Evolutionary conservation across 495 filamentous ascomycete genomes (phyloP).

Genomic region (Xylaria nigripes): DNA sequence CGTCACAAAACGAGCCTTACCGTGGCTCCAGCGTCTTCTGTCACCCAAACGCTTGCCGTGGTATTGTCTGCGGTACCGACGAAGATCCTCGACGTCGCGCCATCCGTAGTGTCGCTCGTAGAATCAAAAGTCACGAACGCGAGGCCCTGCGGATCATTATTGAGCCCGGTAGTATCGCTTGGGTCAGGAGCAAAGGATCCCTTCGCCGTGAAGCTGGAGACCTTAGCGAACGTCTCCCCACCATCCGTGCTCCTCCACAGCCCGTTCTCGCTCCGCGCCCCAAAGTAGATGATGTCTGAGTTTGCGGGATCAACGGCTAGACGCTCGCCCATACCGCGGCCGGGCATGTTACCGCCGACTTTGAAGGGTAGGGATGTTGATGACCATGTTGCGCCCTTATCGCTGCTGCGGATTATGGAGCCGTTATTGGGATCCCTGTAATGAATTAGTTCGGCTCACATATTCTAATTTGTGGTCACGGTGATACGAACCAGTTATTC

Average conservation of each 20-base stretch:
- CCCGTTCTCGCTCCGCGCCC: slow-evolving; percentile 53
- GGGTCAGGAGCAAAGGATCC: slow-evolving; percentile 43
- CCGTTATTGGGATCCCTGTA: slow-evolving; percentile 47
- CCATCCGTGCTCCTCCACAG: slow-evolving; percentile 54
- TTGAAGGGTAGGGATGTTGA: slow-evolving; percentile 46
- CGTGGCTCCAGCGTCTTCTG: slow-evolving; percentile 45
- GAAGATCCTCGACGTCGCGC: slow-evolving; percentile 50
- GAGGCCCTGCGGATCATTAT: slow-evolving; percentile 44
- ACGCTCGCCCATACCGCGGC: slow-evolving; percentile 56
- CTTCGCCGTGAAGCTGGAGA: slow-evolving; percentile 47
- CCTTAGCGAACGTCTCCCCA: slow-evolving; percentile 50
- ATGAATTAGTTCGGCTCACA: neutral
- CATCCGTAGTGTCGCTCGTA: slow-evolving; percentile 34
- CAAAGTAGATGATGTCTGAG: slow-evolving; percentile 49
- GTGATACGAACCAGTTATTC: slow-evolving; percentile 34
- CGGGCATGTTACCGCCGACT: slow-evolving; percentile 57
- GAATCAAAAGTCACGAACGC: slow-evolving; percentile 50
- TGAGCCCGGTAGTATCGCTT: slow-evolving; percentile 36
- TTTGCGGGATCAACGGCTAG: slow-evolving; percentile 53
- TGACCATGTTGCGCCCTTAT: slow-evolving; percentile 45
- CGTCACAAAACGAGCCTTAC: slow-evolving; percentile 13
- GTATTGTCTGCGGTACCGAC: slow-evolving; percentile 48
- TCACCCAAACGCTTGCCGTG: slow-evolving; percentile 45
- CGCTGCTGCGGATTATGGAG: slow-evolving; percentile 41
- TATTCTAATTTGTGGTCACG: neutral